Evolutionary conservation across 2,329 filamentous ascomycete genomes (phyloP).

Genomic region (Orbilia oligospora): DNA sequence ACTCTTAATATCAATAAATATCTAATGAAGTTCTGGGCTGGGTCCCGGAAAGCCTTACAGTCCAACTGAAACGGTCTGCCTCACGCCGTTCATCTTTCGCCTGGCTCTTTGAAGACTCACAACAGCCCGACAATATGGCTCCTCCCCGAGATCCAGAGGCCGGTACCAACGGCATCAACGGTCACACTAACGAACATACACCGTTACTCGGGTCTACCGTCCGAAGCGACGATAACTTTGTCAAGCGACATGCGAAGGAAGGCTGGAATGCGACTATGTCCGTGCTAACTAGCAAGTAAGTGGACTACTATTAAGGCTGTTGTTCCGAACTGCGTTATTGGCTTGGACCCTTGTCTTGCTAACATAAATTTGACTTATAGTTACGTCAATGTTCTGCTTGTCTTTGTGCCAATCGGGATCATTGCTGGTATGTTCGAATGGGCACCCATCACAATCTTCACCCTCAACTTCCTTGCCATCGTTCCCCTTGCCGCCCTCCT

Average conservation of each 20-base stretch:
- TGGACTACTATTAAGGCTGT: neutral
- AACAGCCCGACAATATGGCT: constrained; percentile 44
- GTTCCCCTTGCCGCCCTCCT: constrained; percentile 81
- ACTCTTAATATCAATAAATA: constrained; percentile 37
- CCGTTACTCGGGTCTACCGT: constrained; percentile 52
- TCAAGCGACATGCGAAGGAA: constrained; percentile 60
- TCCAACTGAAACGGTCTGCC: constrained; percentile 60
- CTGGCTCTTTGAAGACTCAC: constrained; percentile 58
- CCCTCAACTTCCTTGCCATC: constrained; percentile 85
- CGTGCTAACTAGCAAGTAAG: constrained; percentile 59
- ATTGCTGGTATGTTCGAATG: constrained; percentile 75
- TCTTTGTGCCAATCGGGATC: constrained; percentile 82
- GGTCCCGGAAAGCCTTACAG: constrained; percentile 58
- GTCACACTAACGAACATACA: constrained; percentile 55
- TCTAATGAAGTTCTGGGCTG: constrained; percentile 61
- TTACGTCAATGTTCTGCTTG: constrained; percentile 77
- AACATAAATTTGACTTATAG: constrained; percentile 27
- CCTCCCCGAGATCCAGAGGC: constrained; percentile 56
- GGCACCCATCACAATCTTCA: constrained; percentile 78
- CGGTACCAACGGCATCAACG: constrained; percentile 55
- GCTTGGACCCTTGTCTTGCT: constrained; percentile 50
- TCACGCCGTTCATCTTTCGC: constrained; percentile 60
- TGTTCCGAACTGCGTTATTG: constrained; percentile 58
- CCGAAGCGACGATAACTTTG: constrained; percentile 43
- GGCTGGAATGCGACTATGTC: constrained; percentile 60